phyloP scores from a whole-genome alignment of 306 rosid genomes.

The Vachellia pachyceras region DNA sequence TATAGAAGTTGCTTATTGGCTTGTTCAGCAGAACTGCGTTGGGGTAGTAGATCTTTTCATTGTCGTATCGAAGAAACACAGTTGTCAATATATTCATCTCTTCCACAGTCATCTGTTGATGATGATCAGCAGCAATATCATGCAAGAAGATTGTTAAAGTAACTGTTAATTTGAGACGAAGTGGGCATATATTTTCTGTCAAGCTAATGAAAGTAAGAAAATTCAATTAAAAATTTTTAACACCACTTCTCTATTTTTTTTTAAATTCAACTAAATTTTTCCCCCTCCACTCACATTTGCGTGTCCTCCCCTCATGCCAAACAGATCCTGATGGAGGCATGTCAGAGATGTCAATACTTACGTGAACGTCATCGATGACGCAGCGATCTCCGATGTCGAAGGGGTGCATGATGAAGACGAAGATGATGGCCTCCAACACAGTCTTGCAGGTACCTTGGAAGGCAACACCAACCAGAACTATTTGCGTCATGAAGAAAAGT shows the following conservation, averaged over 20 bases:
- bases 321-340: no score
- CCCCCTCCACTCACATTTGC: no score
- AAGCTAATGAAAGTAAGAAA: no score
- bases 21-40: slow-evolving; percentile 52
- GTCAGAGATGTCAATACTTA: not conserved
- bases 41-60: slow-evolving; percentile 61
- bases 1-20: slow-evolving; percentile 63
- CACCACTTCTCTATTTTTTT: no score
- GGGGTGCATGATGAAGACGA: slow-evolving; percentile 67
- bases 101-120: slow-evolving; percentile 57
- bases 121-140: not conserved
- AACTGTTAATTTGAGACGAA: no score
- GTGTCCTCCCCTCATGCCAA: no score
- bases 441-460: slow-evolving; percentile 63
- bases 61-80: slow-evolving; percentile 63
- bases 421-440: slow-evolving; percentile 56
- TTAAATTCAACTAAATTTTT: no score
- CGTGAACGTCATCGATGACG: slow-evolving; percentile 59
- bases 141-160: not conserved
- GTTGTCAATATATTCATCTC: slow-evolving; percentile 66
- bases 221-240: no score
- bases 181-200: no score
- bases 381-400: slow-evolving; percentile 65
- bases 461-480: slow-evolving; percentile 52
- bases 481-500: slow-evolving; percentile 50